phyloP scores from a whole-genome alignment of 345 rosid genomes.

The Camelina neglecta region DNA sequence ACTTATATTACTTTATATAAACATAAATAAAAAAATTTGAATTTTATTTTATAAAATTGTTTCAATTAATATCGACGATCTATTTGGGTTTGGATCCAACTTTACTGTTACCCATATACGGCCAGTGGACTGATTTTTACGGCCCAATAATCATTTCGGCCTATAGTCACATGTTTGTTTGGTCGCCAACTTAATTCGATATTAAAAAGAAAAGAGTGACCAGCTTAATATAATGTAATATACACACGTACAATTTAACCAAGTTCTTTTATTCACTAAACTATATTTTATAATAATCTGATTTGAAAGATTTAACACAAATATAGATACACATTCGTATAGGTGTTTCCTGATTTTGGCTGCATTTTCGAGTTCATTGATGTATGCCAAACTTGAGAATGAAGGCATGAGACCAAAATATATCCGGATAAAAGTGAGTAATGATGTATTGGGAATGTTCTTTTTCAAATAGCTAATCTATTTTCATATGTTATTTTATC shows the following conservation, averaged over 20 bases:
- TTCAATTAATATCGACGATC: too few species aligned
- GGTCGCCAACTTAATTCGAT: not conserved
- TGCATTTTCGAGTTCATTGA: conserved; percentile 26
- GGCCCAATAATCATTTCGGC: not conserved
- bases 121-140: not conserved
- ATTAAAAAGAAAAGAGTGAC: not conserved
- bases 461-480: conserved; percentile 12
- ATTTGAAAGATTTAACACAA: not conserved
- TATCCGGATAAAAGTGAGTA: conserved; percentile 32
- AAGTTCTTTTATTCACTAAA: not conserved
- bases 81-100: too few species aligned
- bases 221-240: not conserved
- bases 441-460: conserved; percentile 32
- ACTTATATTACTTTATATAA: too few species aligned
- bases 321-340: conserved; percentile 1
- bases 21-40: too few species aligned
- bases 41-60: too few species aligned
- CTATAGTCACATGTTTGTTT: not conserved
- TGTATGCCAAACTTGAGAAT: conserved; percentile 43
- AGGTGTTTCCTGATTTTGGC: not conserved
- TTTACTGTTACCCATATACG: not conserved
- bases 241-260: not conserved
- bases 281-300: not conserved
- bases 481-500: not conserved
- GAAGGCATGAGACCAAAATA: conserved; percentile 39